Evolutionary conservation across 2,329 filamentous ascomycete species (phyloP).

Genomic region (Ophiocordyceps camponoti-rufipedis): DNA sequence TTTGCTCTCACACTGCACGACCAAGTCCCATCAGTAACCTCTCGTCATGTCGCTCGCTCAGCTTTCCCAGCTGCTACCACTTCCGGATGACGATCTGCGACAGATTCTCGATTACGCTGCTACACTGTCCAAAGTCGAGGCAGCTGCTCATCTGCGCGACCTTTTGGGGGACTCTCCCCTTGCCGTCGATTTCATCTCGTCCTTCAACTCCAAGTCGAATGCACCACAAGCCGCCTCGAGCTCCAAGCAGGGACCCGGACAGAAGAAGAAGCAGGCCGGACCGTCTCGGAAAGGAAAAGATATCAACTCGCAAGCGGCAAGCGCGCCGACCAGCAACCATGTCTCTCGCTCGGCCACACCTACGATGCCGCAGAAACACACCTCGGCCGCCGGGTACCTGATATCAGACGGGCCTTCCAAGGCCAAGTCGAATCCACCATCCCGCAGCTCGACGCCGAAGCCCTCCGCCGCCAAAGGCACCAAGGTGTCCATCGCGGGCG

Average conservation of each 20-base stretch:
- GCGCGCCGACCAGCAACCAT: slow-evolving; percentile 18
- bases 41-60: slow-evolving; percentile 40
- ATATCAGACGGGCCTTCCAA: slow-evolving; percentile 50
- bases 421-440: slow-evolving; percentile 30
- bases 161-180: slow-evolving; percentile 74
- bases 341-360: slow-evolving; percentile 19
- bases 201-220: slow-evolving; percentile 39
- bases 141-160: slow-evolving; percentile 72
- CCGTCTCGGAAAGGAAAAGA: slow-evolving; percentile 19
- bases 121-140: slow-evolving; percentile 57
- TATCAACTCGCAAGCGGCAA: slow-evolving; percentile 19
- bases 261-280: neutral
- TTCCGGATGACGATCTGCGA: slow-evolving; percentile 68
- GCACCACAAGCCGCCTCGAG: too few relatives aligned
- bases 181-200: slow-evolving; percentile 57
- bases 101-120: slow-evolving; percentile 72
- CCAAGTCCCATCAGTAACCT: neutral
- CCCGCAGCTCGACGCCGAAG: slow-evolving; percentile 35
- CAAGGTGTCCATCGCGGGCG: slow-evolving; percentile 58
- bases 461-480: slow-evolving; percentile 27
- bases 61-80: slow-evolving; percentile 61
- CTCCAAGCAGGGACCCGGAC: neutral
- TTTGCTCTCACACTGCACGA: too few relatives aligned
- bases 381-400: slow-evolving; percentile 41
- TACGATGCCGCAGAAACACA: slow-evolving; percentile 24